Evolutionary conservation across 2,329 filamentous ascomycete species (phyloP), one percentile per base, ranked within the genome.

Genomic region (Neocatenulostroma microsporum): DNA sequence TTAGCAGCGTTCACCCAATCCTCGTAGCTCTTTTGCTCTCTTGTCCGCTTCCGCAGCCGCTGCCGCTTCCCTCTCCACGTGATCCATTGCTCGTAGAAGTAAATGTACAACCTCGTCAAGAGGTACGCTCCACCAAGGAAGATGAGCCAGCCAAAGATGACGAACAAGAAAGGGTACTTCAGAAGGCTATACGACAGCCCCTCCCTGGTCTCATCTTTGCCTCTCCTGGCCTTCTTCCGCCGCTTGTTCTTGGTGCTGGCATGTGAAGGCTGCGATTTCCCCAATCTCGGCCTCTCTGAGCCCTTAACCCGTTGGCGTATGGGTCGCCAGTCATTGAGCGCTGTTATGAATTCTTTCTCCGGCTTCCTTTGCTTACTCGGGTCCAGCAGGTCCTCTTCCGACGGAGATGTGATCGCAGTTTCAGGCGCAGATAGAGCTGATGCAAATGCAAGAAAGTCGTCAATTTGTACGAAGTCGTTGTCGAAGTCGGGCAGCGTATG

Each of bases 301-400:
- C 42, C 60, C 57, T 70, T 68, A 15, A 88, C 72, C 39, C 74
- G 79, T 56, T 89, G 77, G 49, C 83, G 80, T 10, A 96, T 77
- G 0, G 91, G 91, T 12, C 84, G 80, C 91, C 91, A 98, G 67
- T 98, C 91, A 60, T 94, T 94, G 56, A 93, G 78, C 26, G 91
- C 89, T 3, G 85, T 84, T 52, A 96, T 85, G 57, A 88, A 87
- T 47, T 61, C 37, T 42, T 51, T 41, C 54, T 64, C 56, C 51
- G 60, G 39, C 62, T 64, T 37, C n/a, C n/a, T n/a, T n/a, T n/a
- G n/a, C 63, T 67, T 46, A 15, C 40, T 45, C 4, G 68, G 42
- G 53, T 59, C 45, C 33, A 62, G 54, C 28, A 58, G 64, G 60
- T 82, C 78, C 32, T 72, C 64, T 32, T 74, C 69, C 10, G 73